phyloP scores from a whole-genome alignment of 805 yeast genomes.

The Lachancea sp. region DNA sequence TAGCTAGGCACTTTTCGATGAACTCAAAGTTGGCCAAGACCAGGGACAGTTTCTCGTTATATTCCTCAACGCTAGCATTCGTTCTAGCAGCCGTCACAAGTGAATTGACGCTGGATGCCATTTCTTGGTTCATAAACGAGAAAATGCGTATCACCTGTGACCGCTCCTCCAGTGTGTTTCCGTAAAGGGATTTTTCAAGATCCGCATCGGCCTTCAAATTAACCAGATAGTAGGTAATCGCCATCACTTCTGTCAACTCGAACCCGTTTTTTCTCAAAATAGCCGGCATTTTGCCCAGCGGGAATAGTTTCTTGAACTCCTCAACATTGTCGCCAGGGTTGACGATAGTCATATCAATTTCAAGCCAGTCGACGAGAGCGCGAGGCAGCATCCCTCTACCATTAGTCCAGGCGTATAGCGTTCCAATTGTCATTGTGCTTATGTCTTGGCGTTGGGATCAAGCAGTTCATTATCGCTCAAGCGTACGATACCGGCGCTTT shows the following conservation, averaged over 20 bases:
- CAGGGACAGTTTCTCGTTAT: conserved; percentile 6
- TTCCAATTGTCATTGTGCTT: conserved; percentile 61
- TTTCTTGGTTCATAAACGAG: conserved; percentile 52
- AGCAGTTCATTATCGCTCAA: no score
- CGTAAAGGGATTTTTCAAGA: conserved; percentile 41
- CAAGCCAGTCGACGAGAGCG: conserved; percentile 51
- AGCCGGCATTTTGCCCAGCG: conserved; percentile 58
- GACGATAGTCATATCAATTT: conserved; percentile 51
- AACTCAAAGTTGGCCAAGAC: conserved; percentile 5
- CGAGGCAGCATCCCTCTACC: conserved; percentile 29
- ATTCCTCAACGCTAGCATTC: conserved; percentile 6
- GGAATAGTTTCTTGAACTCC: no score
- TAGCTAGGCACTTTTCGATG: no score
- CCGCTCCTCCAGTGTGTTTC: conserved; percentile 56
- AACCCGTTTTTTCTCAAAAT: conserved; percentile 67
- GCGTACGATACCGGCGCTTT: no score
- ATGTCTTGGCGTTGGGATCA: no score
- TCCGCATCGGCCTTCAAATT: conserved; percentile 34
- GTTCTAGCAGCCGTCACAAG: conserved; percentile 7
- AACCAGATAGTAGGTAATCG: conserved; percentile 46
- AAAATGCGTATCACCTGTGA: conserved; percentile 65
- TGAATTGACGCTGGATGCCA: conserved; percentile 6
- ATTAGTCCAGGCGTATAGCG: conserved; percentile 41
- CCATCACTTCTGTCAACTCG: conserved; percentile 63
- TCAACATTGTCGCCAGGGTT: conserved; percentile 28